Evolutionary conservation across 2,329 filamentous ascomycete genomes (phyloP), one percentile per base, ranked within the genome.

Genomic region (Trichoderma sp.): DNA sequence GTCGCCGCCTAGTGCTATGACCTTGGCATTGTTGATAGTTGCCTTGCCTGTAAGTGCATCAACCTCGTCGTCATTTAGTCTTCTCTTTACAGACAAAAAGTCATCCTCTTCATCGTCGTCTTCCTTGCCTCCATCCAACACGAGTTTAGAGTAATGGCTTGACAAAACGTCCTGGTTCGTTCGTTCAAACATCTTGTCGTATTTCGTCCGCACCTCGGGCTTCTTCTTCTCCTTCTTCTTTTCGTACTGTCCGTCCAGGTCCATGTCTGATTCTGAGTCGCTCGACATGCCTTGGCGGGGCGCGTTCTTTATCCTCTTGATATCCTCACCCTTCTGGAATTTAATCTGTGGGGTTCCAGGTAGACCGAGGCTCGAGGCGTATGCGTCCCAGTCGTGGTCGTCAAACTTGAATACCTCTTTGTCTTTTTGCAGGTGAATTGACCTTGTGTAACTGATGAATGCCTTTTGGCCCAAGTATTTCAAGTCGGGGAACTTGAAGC

Each of bases 401-500:
- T 94, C 91, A 41, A 99, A 87, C 76, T 97, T 91, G 85, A 99
- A 99, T 1, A 97, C 89, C 18, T 96, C 93, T 85, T 97, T 98
- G 82, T 98, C 95, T 80, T 93, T 95, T 83, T 98, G 95, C 33
- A 98, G 85, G 81, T 97, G 92, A 50, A 99, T 85, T 2, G 95
- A 97, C 76, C 94, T 92, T 14, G 93, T 91, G 83, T 98, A 98
- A 77, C 93, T 96, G 80, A 96, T 93, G 80, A 99, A 99, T 0
- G 97, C 95, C 83, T 98, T 99, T 81, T 98, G 96, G 0, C 94
- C 97, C 1, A 98, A 88, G 79, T 98, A 98, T 81, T 98, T 98
- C 79, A 98, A 86, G 78, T 97, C 94, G 0, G 95, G 93, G 78
- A 98, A 94, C 83, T 98, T 94, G 86, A 98, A 99, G 81, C 95